Evolutionary conservation across 208 protist genomes (phyloP).

Genomic region (Leishmania lainsoni): DNA sequence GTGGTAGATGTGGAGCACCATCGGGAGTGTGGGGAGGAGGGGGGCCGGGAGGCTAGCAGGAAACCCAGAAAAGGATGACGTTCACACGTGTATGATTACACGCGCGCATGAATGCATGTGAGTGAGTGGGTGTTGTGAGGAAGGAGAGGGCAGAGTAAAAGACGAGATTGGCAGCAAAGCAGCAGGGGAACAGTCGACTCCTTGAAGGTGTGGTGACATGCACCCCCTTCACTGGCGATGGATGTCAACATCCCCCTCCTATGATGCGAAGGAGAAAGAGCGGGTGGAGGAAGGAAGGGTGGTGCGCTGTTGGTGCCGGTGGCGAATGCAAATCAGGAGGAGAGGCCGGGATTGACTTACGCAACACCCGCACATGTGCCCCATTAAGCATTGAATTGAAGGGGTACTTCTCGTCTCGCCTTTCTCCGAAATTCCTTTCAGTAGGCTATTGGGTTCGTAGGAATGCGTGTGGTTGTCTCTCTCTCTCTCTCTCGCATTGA

Average conservation of each 20-base stretch:
- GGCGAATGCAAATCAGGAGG: not conserved
- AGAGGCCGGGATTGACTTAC: not conserved
- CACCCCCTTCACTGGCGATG: not conserved
- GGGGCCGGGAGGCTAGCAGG: not conserved
- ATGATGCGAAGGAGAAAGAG: not conserved
- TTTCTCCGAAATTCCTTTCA: not conserved
- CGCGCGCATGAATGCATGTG: not conserved
- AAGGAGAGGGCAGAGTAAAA: not conserved
- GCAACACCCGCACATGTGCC: not conserved
- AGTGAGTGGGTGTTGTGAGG: not conserved
- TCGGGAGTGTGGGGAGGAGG: not conserved
- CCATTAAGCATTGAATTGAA: not conserved
- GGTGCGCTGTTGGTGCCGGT: not conserved
- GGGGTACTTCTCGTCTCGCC: not conserved
- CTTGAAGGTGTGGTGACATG: not conserved
- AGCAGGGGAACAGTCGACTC: not conserved
- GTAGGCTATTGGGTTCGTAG: not conserved
- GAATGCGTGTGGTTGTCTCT: not conserved
- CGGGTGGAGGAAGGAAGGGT: not conserved
- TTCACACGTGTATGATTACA: not conserved
- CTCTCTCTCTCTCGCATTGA: not conserved
- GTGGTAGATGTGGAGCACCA: slow-evolving; percentile 66
- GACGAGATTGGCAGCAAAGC: not conserved
- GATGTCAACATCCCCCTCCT: not conserved
- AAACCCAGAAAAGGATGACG: not conserved